These are phyloP conservation scores for Phaeophleospora eucalypticola DNA, from an alignment of 2,329 filamentous ascomycete genomes.

Conservation along the genomic window DNA sequence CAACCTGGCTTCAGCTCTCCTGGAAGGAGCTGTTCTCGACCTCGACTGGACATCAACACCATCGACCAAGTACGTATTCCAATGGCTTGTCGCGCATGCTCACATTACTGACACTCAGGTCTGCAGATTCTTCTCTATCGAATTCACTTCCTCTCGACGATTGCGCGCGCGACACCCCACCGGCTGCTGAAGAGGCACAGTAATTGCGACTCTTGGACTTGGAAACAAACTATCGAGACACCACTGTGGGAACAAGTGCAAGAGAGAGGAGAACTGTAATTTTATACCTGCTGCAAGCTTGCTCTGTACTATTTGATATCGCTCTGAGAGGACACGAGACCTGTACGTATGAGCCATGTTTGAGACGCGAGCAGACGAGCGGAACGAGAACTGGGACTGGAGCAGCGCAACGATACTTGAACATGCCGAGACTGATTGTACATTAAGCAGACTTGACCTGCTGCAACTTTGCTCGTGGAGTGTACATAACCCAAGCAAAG, in stretches of 20 bases:
- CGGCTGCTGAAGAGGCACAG: background rate
- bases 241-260: background rate
- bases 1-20: background rate
- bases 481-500: slow-evolving; percentile 22
- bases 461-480: slow-evolving; percentile 9
- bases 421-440: slow-evolving; percentile 21
- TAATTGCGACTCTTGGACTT: background rate
- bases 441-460: slow-evolving; percentile 21
- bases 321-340: background rate
- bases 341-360: slow-evolving; percentile 26
- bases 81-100: background rate
- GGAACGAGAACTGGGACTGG: slow-evolving; percentile 2
- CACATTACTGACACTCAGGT: background rate
- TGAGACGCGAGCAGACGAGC: slow-evolving; percentile 6
- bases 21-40: background rate
- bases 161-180: background rate
- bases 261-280: background rate
- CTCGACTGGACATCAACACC: background rate
- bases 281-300: background rate
- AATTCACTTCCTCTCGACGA: background rate
- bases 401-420: slow-evolving; percentile 5
- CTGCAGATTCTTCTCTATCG: background rate
- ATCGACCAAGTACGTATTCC: background rate
- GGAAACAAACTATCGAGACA: background rate
- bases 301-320: background rate